Percentiles rank a stretch among this genome's conserved stretches.
Evolutionary conservation across 805 yeast genomes (phyloP).

Genomic region (Candida boleticola): DNA sequence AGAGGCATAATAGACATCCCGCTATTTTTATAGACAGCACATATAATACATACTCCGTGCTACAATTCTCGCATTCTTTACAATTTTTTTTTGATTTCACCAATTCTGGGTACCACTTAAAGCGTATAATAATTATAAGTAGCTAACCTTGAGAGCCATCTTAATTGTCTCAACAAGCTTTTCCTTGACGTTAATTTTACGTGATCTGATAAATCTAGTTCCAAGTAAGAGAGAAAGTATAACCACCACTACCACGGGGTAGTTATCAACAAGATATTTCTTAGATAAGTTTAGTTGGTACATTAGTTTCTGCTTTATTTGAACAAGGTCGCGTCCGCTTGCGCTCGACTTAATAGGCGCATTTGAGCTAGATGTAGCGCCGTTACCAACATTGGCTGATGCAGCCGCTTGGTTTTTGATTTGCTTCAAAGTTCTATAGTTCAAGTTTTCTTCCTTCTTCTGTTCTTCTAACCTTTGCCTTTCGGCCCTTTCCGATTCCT

Average conservation of each 20-base stretch:
- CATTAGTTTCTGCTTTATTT: conserved; percentile 14
- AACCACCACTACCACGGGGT: conserved; percentile 24
- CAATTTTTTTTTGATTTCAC: no score
- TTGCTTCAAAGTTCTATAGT: conserved; percentile 29
- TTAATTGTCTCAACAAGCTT: conserved; percentile 32
- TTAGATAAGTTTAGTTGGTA: conserved; percentile 19
- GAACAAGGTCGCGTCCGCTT: not conserved
- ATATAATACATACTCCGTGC: not conserved
- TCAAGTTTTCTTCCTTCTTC: conserved; percentile 22
- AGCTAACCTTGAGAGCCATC: conserved; percentile 46
- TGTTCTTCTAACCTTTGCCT: conserved; percentile 14
- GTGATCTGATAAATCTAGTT: conserved; percentile 19
- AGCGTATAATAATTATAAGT: no score
- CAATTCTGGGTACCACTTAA: not conserved
- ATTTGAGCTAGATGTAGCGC: not conserved
- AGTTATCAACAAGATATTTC: conserved; percentile 24
- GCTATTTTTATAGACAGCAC: not conserved
- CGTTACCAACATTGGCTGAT: conserved; percentile 3
- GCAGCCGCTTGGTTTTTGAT: conserved; percentile 12
- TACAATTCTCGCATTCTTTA: no score
- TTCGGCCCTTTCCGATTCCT: conserved; percentile 9
- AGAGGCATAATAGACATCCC: not conserved
- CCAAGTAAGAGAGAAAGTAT: conserved; percentile 19
- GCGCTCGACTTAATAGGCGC: not conserved
- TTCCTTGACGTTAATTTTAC: conserved; percentile 27